Base-by-base conservation (phyloP, 1,139 yeast genomes). In the Diutina mesorugosa region DNA sequence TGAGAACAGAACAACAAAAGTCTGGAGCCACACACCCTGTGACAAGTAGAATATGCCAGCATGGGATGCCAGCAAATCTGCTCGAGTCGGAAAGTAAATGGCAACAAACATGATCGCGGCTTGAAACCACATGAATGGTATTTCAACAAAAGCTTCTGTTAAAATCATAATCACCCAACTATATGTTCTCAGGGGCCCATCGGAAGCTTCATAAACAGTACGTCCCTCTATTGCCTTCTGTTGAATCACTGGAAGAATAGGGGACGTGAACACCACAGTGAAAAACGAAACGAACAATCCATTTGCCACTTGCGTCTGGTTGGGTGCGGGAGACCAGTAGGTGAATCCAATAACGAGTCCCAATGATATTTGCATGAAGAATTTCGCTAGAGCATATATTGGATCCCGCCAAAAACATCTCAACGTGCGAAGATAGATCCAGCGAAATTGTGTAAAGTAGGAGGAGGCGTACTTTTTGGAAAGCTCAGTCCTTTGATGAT, bases 141-240 rank as follows among this genome's bases (percentile, higher is more conserved):
- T 62, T 65, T 83, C 88, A 58, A 72, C 72, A 50, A 82, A 56
- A 57, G 73, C 72, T 63, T 83, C 85, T 2, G 82, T 68, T 8
- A 81, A 55, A 47, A 83, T 68, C 65, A 84, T 67, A 47, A 80
- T 68, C 8, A 84, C 73, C 85, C 87, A 84, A 62, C 83, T 86
- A 71, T 80, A 84, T 59, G 85, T 83, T 63, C 82, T 83, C 8
- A 87, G 81, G 59, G 79, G 76, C 55, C 81, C 77, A 65, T 84
- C 89, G 66, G 89, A 75, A 18, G 80, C 82, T 67, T 83, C 87
- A 63, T 66, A 83, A 52, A 82, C 67, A 57, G 81, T 84, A 65
- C 86, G 74, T 3, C 82, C 71, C 32, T 71, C 72, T 58, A 79
- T 74, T 9, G 85, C 84, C 55, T 67, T 66, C 29, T 63, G 68